Evolutionary conservation across 2,329 filamentous ascomycete species (phyloP).

Genomic region (Nigrograna mackinnonii): DNA sequence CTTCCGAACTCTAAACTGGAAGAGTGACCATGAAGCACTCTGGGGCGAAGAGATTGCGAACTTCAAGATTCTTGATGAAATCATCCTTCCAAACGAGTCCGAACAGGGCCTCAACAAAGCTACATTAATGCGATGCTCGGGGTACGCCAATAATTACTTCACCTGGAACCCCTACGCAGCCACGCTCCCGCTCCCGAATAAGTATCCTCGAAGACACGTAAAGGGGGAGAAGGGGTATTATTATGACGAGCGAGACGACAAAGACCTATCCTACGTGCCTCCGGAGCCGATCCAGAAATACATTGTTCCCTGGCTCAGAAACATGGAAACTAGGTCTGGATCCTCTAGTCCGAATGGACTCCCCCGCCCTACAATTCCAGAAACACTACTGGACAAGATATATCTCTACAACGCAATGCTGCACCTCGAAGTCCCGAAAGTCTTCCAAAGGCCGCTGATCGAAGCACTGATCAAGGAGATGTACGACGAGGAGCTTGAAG

Average conservation of each 20-base stretch:
- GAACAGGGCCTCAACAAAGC: slow-evolving; percentile 9
- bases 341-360: not conserved
- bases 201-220: slow-evolving; percentile 8
- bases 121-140: slow-evolving; percentile 15
- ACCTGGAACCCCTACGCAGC: slow-evolving; percentile 7
- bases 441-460: slow-evolving; percentile 12
- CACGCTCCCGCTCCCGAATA: slow-evolving; percentile 13
- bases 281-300: slow-evolving; percentile 7
- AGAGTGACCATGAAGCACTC: not conserved
- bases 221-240: not conserved
- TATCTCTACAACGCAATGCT: slow-evolving; percentile 24
- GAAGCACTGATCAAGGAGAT: slow-evolving; percentile 17
- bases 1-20: not conserved
- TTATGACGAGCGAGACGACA: not conserved
- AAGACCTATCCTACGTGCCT: slow-evolving; percentile 14
- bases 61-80: not conserved
- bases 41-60: not conserved
- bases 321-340: slow-evolving; percentile 4
- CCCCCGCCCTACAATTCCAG: slow-evolving; percentile 10
- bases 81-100: too few species aligned
- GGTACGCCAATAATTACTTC: slow-evolving; percentile 14
- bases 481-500: slow-evolving; percentile 8
- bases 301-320: slow-evolving; percentile 19
- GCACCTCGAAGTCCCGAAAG: slow-evolving; percentile 16
- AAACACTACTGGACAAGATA: slow-evolving; percentile 14